Evolutionary conservation across 805 yeast species (phyloP).

Genomic region (Ogataea trehalophila): DNA sequence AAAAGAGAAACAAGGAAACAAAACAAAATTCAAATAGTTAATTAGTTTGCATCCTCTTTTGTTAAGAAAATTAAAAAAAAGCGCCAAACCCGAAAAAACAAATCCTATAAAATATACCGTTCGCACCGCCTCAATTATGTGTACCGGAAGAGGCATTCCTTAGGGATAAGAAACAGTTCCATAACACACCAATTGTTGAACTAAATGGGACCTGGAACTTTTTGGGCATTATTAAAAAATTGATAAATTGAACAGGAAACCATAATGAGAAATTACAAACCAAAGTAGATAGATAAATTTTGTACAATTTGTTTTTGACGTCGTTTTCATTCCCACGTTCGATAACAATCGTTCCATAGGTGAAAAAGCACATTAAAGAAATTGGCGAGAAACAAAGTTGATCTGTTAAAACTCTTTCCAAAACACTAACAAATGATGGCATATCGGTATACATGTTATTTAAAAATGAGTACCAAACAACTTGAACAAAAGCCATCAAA

Average conservation of each 20-base stretch:
- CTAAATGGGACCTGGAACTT: slow-evolving; percentile 87
- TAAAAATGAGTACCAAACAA: slow-evolving; percentile 82
- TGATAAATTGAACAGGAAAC: slow-evolving; percentile 77
- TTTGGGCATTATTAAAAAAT: slow-evolving; percentile 65
- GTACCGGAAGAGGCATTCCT: slow-evolving; percentile 46
- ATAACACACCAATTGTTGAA: slow-evolving; percentile 76
- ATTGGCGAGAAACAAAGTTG: slow-evolving; percentile 88
- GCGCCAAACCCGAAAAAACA: not conserved
- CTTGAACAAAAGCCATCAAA: slow-evolving; percentile 74
- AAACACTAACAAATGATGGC: slow-evolving; percentile 77
- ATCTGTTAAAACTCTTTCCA: slow-evolving; percentile 84
- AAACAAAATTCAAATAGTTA: too few species aligned
- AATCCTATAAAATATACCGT: not conserved
- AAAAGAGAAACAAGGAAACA: not conserved
- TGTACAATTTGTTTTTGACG: slow-evolving; percentile 56
- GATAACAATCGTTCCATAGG: slow-evolving; percentile 75
- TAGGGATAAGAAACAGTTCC: slow-evolving; percentile 92
- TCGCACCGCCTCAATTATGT: not conserved
- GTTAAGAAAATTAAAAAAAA: too few species aligned
- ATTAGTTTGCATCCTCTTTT: too few species aligned
- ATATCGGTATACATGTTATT: slow-evolving; percentile 74
- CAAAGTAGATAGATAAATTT: slow-evolving; percentile 62
- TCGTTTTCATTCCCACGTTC: slow-evolving; percentile 70
- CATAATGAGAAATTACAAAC: slow-evolving; percentile 69
- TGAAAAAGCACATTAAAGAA: slow-evolving; percentile 72